These are phyloP conservation scores for Tillandsia leiboldiana DNA, from an alignment of 176 grass and related monocot species.

Conservation along the genomic window DNA sequence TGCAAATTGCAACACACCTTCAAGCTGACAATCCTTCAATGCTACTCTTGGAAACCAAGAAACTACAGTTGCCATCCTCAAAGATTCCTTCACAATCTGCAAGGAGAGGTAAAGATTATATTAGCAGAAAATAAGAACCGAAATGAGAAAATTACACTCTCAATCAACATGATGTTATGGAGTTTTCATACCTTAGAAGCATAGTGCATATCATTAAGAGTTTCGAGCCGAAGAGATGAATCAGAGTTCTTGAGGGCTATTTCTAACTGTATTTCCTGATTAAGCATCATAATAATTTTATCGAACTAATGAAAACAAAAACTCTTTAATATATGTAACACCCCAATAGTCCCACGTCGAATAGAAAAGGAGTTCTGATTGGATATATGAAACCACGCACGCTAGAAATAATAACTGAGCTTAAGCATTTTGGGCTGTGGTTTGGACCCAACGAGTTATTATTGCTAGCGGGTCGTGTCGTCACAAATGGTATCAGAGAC, in stretches of 20 bases:
- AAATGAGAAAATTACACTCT: too few relatives aligned
- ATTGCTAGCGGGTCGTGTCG: too few relatives aligned
- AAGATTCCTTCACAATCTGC: constrained; percentile 72
- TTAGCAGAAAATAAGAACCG: too few relatives aligned
- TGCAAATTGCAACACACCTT: constrained; percentile 23
- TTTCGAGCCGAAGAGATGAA: constrained; percentile 32
- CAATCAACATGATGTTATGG: background rate
- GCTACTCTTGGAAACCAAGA: constrained; percentile 98
- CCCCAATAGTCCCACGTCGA: too few relatives aligned
- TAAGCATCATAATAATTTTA: background rate
- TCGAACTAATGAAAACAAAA: background rate
- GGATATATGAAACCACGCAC: too few relatives aligned
- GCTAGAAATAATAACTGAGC: too few relatives aligned
- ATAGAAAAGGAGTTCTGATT: too few relatives aligned
- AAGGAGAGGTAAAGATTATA: background rate
- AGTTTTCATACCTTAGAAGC: constrained; percentile 42
- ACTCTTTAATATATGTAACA: background rate
- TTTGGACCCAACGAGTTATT: too few relatives aligned
- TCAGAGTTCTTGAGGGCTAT: constrained; percentile 16
- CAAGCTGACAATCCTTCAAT: constrained; percentile 72
- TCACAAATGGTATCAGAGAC: too few relatives aligned
- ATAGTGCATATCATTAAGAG: constrained; percentile 60
- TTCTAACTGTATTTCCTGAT: constrained; percentile 55
- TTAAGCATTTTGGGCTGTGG: too few relatives aligned
- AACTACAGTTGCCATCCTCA: constrained; percentile 83